Conservation (phyloP, 257 asterid species). For the Nicotiana undulata region DNA sequence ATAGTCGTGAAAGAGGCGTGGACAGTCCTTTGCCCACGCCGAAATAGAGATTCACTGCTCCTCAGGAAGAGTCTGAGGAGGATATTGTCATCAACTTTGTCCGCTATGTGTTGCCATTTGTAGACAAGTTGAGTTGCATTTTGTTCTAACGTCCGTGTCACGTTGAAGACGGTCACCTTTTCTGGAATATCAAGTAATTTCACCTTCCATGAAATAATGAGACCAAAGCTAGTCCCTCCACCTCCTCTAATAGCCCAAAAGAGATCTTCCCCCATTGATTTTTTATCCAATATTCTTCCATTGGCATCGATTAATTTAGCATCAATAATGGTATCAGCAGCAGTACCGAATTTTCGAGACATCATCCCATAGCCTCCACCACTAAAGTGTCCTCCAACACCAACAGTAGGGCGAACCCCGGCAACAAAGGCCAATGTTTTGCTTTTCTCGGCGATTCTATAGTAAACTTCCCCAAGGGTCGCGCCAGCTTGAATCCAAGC, state of each 20-base stretch:
- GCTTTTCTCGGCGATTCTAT: not conserved
- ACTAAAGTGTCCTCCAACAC: conserved; percentile 6
- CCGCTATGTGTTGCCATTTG: conserved; percentile 1
- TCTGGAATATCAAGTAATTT: not conserved
- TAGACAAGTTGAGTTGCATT: not conserved
- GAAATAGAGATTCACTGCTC: not conserved
- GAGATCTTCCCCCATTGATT: not conserved
- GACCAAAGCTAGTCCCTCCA: conserved; percentile 2
- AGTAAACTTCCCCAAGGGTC: not conserved
- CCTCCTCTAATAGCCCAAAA: conserved; percentile 4
- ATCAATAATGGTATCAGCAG: not conserved
- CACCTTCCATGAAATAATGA: not conserved
- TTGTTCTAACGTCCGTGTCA: not conserved
- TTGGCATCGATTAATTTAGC: not conserved
- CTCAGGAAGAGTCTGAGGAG: not conserved
- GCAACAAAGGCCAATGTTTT: not conserved
- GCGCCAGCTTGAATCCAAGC: conserved; percentile 8
- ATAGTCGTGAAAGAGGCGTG: not conserved
- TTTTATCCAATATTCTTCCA: not conserved
- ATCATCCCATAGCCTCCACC: not conserved
- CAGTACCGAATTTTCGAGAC: not conserved
- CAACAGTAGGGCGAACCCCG: not conserved
- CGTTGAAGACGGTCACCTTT: not conserved
- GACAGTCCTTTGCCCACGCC: not conserved
- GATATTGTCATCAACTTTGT: not conserved